Evolutionary conservation across 495 filamentous ascomycete genomes (phyloP), one percentile per base, ranked within the genome.

Genomic region (Penicillium nucicola): DNA sequence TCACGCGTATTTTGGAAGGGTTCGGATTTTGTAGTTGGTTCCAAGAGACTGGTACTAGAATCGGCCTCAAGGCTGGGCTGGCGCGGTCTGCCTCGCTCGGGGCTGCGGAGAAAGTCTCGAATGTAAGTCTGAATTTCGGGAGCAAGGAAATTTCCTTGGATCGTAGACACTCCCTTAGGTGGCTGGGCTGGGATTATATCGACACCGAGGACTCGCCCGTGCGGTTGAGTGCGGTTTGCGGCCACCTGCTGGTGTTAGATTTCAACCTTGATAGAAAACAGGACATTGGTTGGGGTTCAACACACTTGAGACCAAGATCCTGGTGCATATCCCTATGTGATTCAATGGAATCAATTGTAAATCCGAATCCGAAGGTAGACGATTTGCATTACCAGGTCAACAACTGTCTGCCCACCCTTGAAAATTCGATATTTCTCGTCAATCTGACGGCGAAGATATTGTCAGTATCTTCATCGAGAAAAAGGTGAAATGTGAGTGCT

Each of bases 181-280:
- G 95, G 93, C 66, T 89, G 84, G 0, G 91, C 87, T 13, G 95
- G 93, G 39, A 97, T 89, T 19, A 97, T 80, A 61, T 98, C 93
- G 57, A 98, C 89, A 7, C 93, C 93, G 14, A 98, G 64, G 11
- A 98, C 83, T 18, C 85, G 80, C 0, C 93, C 92, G 36, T 77
- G 65, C 0, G 93, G 92, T 45, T 77, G 69, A 2, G 88, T 95
- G 5, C 81, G 80, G 48, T 85, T 84, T 2, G 88, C 72, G 6
- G 93, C 95, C n/a, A 97, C 91, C 86, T 89, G 47, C 11, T 32
- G 25, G 15, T 1, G 23, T 47, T 30, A 47, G 31, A 53, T 33
- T 12, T 2, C 28, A 13, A 34, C 42, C 5, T 28, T 14, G 28
- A 53, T 39, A 53, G 53, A 36, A 44, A n/a, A n/a, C n/a, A n/a